A percentile compares a stretch with the other conserved stretches of the same genome.
phyloP scores from a whole-genome alignment of 2,329 filamentous ascomycete genomes.

The Cladosporium sp. region DNA sequence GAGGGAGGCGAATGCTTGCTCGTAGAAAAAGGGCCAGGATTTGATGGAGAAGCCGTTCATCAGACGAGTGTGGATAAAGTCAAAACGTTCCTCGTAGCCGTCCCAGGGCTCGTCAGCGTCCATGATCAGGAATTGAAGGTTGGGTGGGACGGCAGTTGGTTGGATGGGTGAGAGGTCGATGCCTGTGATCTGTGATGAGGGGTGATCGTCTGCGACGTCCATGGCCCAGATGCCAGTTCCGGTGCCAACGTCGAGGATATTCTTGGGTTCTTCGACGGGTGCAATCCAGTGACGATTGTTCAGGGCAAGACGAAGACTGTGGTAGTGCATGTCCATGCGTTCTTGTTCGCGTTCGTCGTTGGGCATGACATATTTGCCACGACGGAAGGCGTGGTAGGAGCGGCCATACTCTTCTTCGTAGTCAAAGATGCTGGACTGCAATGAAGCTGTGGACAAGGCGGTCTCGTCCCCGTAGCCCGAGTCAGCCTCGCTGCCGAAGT shows the following conservation, averaged over 20 bases:
- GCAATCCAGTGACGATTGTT: conserved; percentile 16
- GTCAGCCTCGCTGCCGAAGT: conserved; percentile 12
- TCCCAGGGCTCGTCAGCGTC: conserved; percentile 21
- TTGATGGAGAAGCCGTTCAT: conserved; percentile 26
- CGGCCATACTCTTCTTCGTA: conserved; percentile 23
- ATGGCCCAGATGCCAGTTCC: conserved; percentile 30
- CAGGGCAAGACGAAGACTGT: conserved; percentile 17
- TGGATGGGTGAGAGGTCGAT: conserved; percentile 27
- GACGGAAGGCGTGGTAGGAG: conserved; percentile 20
- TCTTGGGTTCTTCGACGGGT: conserved; percentile 15
- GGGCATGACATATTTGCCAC: conserved; percentile 24
- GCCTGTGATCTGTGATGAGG: conserved; percentile 21
- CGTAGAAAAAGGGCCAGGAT: conserved; percentile 25
- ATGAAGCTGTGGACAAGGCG: conserved; percentile 17
- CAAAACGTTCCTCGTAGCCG: conserved; percentile 23
- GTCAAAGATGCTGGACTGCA: conserved; percentile 21
- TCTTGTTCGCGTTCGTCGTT: conserved; percentile 25
- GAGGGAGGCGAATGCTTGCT: conserved; percentile 22
- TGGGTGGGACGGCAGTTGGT: conserved; percentile 24
- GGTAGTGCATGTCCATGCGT: conserved; percentile 23
- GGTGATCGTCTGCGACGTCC: conserved; percentile 31
- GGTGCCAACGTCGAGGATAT: conserved; percentile 18
- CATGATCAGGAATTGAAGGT: conserved; percentile 23
- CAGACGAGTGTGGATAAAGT: conserved; percentile 27
- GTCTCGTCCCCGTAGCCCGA: conserved; percentile 17